Base-by-base conservation (phyloP, 257 asterid genomes). In the Nicotiana noctiflora region DNA sequence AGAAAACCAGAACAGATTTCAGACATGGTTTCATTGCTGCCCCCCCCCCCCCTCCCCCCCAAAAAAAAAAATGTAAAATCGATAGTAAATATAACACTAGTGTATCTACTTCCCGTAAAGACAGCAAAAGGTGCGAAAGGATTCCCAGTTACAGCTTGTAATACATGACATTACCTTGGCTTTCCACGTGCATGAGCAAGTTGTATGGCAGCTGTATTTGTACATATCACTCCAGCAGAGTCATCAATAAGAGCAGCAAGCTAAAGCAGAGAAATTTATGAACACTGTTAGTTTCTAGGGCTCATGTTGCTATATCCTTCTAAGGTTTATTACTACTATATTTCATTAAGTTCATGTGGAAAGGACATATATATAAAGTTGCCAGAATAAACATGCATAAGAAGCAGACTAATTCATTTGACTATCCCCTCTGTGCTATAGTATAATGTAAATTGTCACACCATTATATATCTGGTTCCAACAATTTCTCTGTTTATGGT, bases 141-240 rank as follows among this genome's bases (percentile, higher is more conserved):
- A 5, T 68, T 8, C 21, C 60, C 49, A 14, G 29, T 53, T 72
- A 81, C 27, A 44, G 37, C 40, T 44, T 70, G 29, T 57, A 25
- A 49, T 25, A 75, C n/a, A 78, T 17, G 81, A 62, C 79, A n/a
- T 78, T 83, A 93, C 98, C 98, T 90, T 60, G 97, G 97, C 84
- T 92, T 94, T 79, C 84, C 87, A 8, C 97, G 94, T 7, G 97
- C 93, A 44, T 87, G 84, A 6, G 97, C 97, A 10, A 94, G 93
- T 77, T 91, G 98, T 52, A 94, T 82, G 18, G 98, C 98, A 25
- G 92, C 96, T 34, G 98, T 94, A 81, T 94, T 94, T 2, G 97
- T 89, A 53, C 93, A 85, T 81, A 94, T 89, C 44, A 94, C 97
- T 15, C 98, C 97, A 21, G 93, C 96, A 6, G 98, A 92, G 61